Percentiles rank a stretch among this genome's conserved stretches.
Conservation (phyloP, 1,284 basidiomycete species). For the Ganoderma boninense region DNA sequence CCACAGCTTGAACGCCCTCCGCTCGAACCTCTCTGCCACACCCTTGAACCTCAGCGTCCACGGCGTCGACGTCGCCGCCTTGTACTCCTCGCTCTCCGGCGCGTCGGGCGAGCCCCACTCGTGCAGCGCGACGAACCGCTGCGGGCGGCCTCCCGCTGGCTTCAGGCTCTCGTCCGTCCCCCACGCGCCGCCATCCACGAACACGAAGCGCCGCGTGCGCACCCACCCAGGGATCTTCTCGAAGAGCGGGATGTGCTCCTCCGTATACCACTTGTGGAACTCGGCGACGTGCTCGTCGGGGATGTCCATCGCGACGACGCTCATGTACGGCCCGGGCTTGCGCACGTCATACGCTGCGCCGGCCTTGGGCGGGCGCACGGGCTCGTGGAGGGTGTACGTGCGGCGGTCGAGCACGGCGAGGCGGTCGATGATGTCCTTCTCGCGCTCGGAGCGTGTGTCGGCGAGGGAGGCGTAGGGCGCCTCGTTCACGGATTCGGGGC, state of each 20-base stretch:
- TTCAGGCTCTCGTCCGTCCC: slow-evolving; percentile 24
- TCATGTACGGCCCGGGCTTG: slow-evolving; percentile 41
- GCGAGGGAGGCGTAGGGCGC: slow-evolving; percentile 58
- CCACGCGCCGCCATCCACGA: slow-evolving; percentile 34
- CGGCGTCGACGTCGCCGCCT: slow-evolving; percentile 39
- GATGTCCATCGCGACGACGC: slow-evolving; percentile 44
- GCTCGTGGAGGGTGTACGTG: slow-evolving; percentile 50
- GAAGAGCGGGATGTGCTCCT: slow-evolving; percentile 46
- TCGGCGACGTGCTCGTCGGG: slow-evolving; percentile 47
- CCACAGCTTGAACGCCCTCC: slow-evolving; percentile 19
- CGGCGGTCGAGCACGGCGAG: slow-evolving; percentile 61
- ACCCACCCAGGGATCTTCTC: slow-evolving; percentile 45
- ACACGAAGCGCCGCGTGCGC: slow-evolving; percentile 42
- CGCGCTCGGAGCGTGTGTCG: slow-evolving; percentile 58
- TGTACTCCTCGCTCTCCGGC: slow-evolving; percentile 38
- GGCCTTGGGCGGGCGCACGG: slow-evolving; percentile 36
- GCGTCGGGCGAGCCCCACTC: slow-evolving; percentile 40
- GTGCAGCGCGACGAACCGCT: slow-evolving; percentile 46
- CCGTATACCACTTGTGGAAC: slow-evolving; percentile 49
- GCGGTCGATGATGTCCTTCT: slow-evolving; percentile 54
- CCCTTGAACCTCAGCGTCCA: slow-evolving; percentile 40
- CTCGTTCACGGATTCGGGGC: slow-evolving; percentile 52
- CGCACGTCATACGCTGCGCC: slow-evolving; percentile 38
- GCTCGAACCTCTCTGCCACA: slow-evolving; percentile 4
- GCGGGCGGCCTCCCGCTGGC: slow-evolving; percentile 31